Base-by-base conservation (phyloP, 192 early-diverging fungal species). In the Pilobolus umbonatus region DNA sequence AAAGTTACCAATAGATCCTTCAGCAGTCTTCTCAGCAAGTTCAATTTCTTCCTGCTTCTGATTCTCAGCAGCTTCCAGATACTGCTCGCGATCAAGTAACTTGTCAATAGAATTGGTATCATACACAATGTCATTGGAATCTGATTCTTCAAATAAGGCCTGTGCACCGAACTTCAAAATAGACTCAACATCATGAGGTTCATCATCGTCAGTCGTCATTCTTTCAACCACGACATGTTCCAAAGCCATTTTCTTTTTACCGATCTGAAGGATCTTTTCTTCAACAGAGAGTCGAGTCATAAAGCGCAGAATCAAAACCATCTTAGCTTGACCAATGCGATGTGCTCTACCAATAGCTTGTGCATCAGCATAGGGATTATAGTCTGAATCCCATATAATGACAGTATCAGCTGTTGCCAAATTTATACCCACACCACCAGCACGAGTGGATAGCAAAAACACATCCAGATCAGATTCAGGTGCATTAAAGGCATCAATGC, bases 381-480 rank as follows among this genome's bases (percentile, higher is more conserved):
- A 87, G 60, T 90, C 87, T 5, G 83, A 72, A 47, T 89, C 88
- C 40, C 79, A 86, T 47, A 90, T 83, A 42, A 90, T 83, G 21
- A 90, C 75, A 0, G 86, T 90, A 55, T 90, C 88, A 3, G 88
- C 88, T 0, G 86, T 72, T 0, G 85, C 75, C 49, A 90, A 55
- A 47, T 90, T 90, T 38, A 90, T 78, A 32, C 88, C 88, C 0
- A 82, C 79, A 26, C 88, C 88, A 56, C 88, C 88, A 1, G 88
- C 85, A n/a, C 87, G 75, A 2, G 86, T 89, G 8, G 80, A 85
- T 39, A 90, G 54, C 40, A 90, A 62, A 60, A 90, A 89, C 1
- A 82, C 73, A 57, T 85, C 84, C 1, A 75, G 62, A 28, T 84
- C 70, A 2, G 83, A 85, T 26, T 74, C 71, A 8, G 77, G 75